These are phyloP conservation scores for Debaryomyces sp. DNA, from an alignment of 1,139 yeast species.

Conservation along the genomic window DNA sequence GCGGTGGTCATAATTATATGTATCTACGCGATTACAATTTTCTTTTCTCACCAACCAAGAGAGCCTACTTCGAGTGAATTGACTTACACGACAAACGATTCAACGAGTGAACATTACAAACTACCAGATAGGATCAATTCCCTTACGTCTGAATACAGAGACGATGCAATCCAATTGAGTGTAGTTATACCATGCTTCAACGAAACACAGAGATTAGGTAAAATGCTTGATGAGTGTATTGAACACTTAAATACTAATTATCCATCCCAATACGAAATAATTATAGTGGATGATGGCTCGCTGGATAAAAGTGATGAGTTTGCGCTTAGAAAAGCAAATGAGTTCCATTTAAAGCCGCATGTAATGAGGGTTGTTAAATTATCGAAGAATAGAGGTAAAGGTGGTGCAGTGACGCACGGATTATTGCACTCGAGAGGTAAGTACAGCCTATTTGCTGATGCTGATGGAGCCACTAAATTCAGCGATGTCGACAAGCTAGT, in stretches of 20 bases:
- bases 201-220: slow-evolving; percentile 71
- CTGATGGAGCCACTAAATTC: slow-evolving; percentile 94
- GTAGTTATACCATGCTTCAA: slow-evolving; percentile 92
- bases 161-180: slow-evolving; percentile 52
- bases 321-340: slow-evolving; percentile 67
- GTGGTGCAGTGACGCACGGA: slow-evolving; percentile 98
- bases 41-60: slow-evolving; percentile 68
- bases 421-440: slow-evolving; percentile 74
- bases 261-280: slow-evolving; percentile 61
- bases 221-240: slow-evolving; percentile 80
- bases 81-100: slow-evolving; percentile 47
- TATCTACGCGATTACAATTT: slow-evolving; percentile 44
- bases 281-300: slow-evolving; percentile 92
- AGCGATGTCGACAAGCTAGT: slow-evolving; percentile 64
- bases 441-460: slow-evolving; percentile 87
- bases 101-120: slow-evolving; percentile 18
- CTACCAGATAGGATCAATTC: slow-evolving; percentile 33
- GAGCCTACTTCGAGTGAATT: slow-evolving; percentile 54
- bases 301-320: slow-evolving; percentile 74
- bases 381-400: slow-evolving; percentile 84
- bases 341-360: slow-evolving; percentile 55
- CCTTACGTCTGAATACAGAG: slow-evolving; percentile 31
- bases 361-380: slow-evolving; percentile 70
- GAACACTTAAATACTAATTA: slow-evolving; percentile 48
- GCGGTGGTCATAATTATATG: slow-evolving; percentile 13